These are phyloP conservation scores for Diaporthe nobilis DNA, from an alignment of 2,329 filamentous ascomycete species.

Conservation along the genomic window DNA sequence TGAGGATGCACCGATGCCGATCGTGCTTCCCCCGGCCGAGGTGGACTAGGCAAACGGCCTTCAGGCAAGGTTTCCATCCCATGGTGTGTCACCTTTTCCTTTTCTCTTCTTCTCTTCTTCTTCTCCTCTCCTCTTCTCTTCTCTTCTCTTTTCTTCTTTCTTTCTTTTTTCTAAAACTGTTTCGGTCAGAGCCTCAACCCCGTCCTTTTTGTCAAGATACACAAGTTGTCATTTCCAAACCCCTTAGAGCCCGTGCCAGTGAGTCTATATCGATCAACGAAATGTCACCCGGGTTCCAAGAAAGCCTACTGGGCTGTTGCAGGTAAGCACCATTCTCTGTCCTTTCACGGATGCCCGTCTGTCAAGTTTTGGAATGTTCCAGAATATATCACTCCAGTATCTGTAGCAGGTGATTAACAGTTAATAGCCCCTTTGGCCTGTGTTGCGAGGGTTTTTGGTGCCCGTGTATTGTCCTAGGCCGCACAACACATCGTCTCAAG, in stretches of 20 bases:
- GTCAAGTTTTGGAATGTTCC: too few relatives aligned
- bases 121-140: too few relatives aligned
- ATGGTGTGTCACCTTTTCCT: not conserved
- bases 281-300: slow-evolving; percentile 16
- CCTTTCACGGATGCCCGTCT: too few relatives aligned
- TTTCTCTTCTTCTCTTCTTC: too few relatives aligned
- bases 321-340: too few relatives aligned
- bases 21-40: too few relatives aligned
- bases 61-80: not conserved
- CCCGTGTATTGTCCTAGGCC: slow-evolving; percentile 34
- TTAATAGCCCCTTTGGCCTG: slow-evolving; percentile 19
- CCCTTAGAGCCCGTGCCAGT: not conserved
- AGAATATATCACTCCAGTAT: too few relatives aligned
- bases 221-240: too few relatives aligned
- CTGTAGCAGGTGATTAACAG: too few relatives aligned
- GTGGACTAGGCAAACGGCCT: not conserved
- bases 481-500: slow-evolving; percentile 37
- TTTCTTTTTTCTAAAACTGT: not conserved
- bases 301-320: not conserved
- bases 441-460: slow-evolving; percentile 37
- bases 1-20: not conserved
- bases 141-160: too few relatives aligned
- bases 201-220: too few relatives aligned
- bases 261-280: not conserved
- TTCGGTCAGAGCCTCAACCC: not conserved